Percentiles rank a stretch among this genome's conserved stretches.
phyloP scores from a whole-genome alignment of 176 grass and related monocot genomes.

The Aegilops speltoides region DNA sequence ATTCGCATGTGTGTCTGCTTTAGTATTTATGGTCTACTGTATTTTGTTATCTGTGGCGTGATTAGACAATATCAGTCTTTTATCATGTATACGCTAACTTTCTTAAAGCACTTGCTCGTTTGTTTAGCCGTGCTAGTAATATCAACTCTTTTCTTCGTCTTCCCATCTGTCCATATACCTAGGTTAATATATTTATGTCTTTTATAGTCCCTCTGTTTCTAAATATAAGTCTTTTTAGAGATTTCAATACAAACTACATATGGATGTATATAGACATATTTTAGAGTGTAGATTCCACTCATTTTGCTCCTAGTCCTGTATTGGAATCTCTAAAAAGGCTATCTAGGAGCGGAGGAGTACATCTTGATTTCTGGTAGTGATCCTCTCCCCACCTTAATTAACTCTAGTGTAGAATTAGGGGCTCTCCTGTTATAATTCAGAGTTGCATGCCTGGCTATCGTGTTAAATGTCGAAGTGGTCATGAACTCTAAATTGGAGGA shows the following conservation, averaged over 20 bases:
- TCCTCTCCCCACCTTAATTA: not conserved
- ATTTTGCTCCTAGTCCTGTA: too few species aligned
- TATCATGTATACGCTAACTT: conserved; percentile 17
- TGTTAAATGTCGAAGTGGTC: not conserved
- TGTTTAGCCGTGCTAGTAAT: conserved; percentile 27
- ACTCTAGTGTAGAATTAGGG: not conserved
- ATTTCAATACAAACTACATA: too few species aligned
- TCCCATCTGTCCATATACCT: not conserved
- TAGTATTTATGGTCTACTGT: conserved; percentile 42
- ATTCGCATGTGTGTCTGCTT: conserved; percentile 41
- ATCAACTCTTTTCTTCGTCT: not conserved
- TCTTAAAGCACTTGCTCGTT: not conserved
- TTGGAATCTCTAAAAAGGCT: too few species aligned
- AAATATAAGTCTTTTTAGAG: too few species aligned
- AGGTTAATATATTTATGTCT: not conserved
- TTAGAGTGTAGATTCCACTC: too few species aligned
- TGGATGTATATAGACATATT: too few species aligned
- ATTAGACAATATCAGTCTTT: conserved; percentile 4
- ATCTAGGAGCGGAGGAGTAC: too few species aligned
- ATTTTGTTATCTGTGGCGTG: conserved; percentile 27
- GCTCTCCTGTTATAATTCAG: not conserved
- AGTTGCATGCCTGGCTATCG: not conserved
- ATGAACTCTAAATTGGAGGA: not conserved
- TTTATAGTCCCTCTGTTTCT: too few species aligned
- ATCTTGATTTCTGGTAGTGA: not conserved